phyloP scores from a whole-genome alignment of 2,329 filamentous ascomycete species.

The Xylariaceae sp. region DNA sequence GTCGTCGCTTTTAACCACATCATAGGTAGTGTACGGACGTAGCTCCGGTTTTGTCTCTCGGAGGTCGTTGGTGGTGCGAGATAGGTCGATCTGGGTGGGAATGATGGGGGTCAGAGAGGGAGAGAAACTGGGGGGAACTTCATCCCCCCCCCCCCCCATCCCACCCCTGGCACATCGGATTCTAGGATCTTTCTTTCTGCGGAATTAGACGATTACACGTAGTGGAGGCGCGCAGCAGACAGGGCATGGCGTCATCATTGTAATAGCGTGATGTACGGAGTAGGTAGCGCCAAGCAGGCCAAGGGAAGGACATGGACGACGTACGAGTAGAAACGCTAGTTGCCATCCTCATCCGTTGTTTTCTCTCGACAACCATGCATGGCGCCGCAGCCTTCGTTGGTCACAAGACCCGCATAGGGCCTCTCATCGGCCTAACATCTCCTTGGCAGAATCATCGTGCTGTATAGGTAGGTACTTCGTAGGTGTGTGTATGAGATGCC shows the following conservation, averaged over 20 bases:
- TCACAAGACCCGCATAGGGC: slow-evolving; percentile 6
- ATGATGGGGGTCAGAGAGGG: neutral
- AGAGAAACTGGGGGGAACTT: too few relatives aligned
- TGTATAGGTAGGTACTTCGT: slow-evolving; percentile 6
- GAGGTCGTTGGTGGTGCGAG: neutral
- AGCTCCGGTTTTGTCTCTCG: slow-evolving; percentile 1
- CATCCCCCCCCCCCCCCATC: neutral
- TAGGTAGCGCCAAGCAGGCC: neutral
- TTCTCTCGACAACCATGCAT: slow-evolving; percentile 10
- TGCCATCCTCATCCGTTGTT: neutral
- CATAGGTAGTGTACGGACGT: neutral
- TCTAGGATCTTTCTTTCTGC: neutral
- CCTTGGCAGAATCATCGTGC: slow-evolving; percentile 1
- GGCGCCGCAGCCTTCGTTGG: slow-evolving; percentile 9
- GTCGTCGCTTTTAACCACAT: neutral
- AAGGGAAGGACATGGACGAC: neutral
- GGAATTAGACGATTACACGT: slow-evolving; percentile 7
- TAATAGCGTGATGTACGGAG: slow-evolving; percentile 1
- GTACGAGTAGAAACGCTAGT: neutral
- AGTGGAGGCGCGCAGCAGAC: neutral
- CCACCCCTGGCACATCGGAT: slow-evolving; percentile 7
- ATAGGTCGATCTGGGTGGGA: neutral
- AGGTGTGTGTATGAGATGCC: slow-evolving; percentile 4
- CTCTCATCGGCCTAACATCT: neutral
- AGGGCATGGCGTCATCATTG: slow-evolving; percentile 5